Percentiles rank a stretch among this genome's conserved stretches.
These are phyloP conservation scores for Carallia brachiata DNA, from an alignment of 345 rosid species.

Conservation along the genomic window DNA sequence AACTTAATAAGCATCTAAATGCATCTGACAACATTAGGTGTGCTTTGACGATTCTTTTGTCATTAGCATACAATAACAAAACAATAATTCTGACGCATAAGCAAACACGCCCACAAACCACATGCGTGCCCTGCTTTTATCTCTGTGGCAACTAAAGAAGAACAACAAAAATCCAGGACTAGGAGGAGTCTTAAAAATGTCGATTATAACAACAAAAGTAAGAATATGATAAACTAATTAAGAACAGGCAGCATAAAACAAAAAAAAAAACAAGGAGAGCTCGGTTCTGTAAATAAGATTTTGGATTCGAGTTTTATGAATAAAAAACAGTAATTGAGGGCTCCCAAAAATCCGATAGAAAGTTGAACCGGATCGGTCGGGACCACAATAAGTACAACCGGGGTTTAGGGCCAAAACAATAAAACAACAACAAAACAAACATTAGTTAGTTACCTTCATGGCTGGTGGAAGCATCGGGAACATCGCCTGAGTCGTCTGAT, in stretches of 20 bases:
- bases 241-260: neutral
- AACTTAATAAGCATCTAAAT: neutral
- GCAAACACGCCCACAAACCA: neutral
- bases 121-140: neutral
- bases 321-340: no score
- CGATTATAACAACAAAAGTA: neutral
- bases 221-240: no score
- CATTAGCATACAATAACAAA: neutral
- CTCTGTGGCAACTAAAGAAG: constrained; percentile 2
- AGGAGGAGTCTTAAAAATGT: no score
- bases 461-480: constrained; percentile 55
- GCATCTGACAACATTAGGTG: neutral
- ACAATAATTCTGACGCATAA: constrained; percentile 6
- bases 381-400: no score
- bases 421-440: neutral
- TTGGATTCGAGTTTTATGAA: no score
- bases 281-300: no score
- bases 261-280: neutral
- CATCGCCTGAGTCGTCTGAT: constrained; percentile 36
- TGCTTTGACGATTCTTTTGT: constrained; percentile 26
- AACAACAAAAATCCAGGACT: neutral
- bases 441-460: constrained; percentile 59
- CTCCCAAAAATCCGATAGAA: no score
- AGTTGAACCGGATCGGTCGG: no score
- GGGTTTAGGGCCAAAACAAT: no score